phyloP scores from a whole-genome alignment of 257 asterid species.

The Ocimum tenuiflorum region DNA sequence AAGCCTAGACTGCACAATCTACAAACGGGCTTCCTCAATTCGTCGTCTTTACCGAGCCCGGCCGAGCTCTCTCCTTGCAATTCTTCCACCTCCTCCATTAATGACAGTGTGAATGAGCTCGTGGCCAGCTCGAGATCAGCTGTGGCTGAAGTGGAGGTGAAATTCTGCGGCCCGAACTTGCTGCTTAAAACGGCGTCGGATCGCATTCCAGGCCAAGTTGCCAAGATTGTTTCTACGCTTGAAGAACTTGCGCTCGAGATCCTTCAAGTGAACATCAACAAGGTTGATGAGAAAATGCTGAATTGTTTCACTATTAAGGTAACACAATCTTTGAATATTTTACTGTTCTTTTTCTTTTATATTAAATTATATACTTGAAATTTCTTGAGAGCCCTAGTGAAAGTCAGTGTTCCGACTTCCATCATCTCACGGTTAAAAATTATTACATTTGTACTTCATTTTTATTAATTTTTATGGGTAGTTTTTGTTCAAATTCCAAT shows the following conservation, averaged over 20 bases:
- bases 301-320: constrained; percentile 92
- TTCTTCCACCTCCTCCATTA: constrained; percentile 41
- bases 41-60: constrained; percentile 27
- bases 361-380: too few relatives aligned
- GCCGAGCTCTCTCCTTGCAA: constrained; percentile 52
- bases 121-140: constrained; percentile 73
- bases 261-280: constrained; percentile 60
- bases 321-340: neutral
- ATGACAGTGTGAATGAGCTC: constrained; percentile 56
- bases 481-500: neutral
- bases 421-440: too few relatives aligned
- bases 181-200: constrained; percentile 59
- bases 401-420: too few relatives aligned
- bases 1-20: constrained; percentile 30
- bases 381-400: too few relatives aligned
- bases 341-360: neutral
- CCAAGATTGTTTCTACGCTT: constrained; percentile 51
- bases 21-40: constrained; percentile 24
- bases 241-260: constrained; percentile 70
- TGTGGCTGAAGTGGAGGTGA: constrained; percentile 84
- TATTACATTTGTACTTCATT: neutral
- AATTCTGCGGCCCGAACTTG: constrained; percentile 67
- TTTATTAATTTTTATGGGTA: neutral
- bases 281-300: constrained; percentile 57
- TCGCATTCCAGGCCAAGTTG: constrained; percentile 62